phyloP scores from a whole-genome alignment of 2,329 filamentous ascomycete genomes.

The Colletotrichum sp. region DNA sequence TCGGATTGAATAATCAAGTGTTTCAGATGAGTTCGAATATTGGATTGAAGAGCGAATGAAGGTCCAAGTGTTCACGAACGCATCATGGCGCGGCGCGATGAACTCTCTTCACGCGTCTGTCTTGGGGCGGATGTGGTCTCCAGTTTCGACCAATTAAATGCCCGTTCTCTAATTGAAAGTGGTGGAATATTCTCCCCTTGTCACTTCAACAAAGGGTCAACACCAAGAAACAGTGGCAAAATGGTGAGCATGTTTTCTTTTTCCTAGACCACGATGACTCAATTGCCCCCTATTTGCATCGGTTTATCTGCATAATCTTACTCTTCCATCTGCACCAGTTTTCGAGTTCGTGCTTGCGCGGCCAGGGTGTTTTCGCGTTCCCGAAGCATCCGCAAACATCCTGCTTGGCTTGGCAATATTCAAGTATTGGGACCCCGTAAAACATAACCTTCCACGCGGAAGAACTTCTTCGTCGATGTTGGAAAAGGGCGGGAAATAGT shows the following conservation, averaged over 20 bases:
- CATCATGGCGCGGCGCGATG: not conserved
- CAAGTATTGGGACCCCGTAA: not conserved
- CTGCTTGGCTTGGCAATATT: not conserved
- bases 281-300: not conserved
- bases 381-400: not conserved
- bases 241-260: not conserved
- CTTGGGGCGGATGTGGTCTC: accelerated
- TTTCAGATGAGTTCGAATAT: not conserved
- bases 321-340: not conserved
- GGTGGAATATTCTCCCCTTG: not conserved
- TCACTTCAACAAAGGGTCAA: not conserved
- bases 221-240: not conserved
- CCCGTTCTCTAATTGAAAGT: not conserved
- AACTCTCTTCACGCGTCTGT: not conserved
- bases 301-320: not conserved
- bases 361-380: not conserved
- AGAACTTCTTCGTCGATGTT: accelerated
- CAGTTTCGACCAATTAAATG: not conserved
- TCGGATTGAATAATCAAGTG: not conserved
- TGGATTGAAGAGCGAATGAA: not conserved
- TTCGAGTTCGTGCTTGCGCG: not conserved
- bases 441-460: not conserved
- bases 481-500: accelerated
- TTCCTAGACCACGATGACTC: not conserved
- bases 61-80: not conserved